A percentile compares a stretch with the other conserved stretches of the same genome.
Evolutionary conservation across 768 basidiomycete species (phyloP).

Genomic region (Psilocybe sp.): DNA sequence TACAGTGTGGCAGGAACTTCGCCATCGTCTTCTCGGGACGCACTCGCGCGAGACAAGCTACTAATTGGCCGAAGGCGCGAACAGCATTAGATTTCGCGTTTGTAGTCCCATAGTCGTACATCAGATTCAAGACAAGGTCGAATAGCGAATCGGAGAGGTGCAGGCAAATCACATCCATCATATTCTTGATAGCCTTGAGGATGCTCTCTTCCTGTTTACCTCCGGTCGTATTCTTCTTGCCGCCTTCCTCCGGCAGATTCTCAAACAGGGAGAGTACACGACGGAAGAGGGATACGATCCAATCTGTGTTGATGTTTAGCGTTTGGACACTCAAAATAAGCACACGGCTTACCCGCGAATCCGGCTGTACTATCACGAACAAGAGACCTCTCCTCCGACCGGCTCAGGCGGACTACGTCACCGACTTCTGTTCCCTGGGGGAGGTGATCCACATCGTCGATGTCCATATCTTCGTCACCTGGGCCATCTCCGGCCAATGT

Average conservation of each 20-base stretch:
- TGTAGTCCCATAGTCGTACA: conserved; percentile 84
- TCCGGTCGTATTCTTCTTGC: conserved; percentile 79
- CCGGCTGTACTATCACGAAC: conserved; percentile 75
- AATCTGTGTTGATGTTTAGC: conserved; percentile 44
- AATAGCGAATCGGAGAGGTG: conserved; percentile 80
- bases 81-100: conserved; percentile 92
- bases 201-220: conserved; percentile 81
- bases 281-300: conserved; percentile 76
- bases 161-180: conserved; percentile 77
- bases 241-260: conserved; percentile 94
- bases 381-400: conserved; percentile 68
- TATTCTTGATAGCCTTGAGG: conserved; percentile 75
- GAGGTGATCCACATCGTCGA: conserved; percentile 46
- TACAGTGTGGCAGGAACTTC: conserved; percentile 79
- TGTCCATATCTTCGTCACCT: conserved; percentile 51
- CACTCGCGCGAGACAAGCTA: conserved; percentile 80
- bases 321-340: background rate
- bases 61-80: conserved; percentile 82
- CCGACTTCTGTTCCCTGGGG: conserved; percentile 52
- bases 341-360: conserved; percentile 58
- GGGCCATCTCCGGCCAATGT: conserved; percentile 53
- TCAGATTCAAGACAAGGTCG: conserved; percentile 79
- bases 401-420: conserved; percentile 40
- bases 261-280: conserved; percentile 82
- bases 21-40: conserved; percentile 72